These are phyloP conservation scores for Dictyostelium firmibasis DNA, from an alignment of 78 protist genomes.

Conservation along the genomic window DNA sequence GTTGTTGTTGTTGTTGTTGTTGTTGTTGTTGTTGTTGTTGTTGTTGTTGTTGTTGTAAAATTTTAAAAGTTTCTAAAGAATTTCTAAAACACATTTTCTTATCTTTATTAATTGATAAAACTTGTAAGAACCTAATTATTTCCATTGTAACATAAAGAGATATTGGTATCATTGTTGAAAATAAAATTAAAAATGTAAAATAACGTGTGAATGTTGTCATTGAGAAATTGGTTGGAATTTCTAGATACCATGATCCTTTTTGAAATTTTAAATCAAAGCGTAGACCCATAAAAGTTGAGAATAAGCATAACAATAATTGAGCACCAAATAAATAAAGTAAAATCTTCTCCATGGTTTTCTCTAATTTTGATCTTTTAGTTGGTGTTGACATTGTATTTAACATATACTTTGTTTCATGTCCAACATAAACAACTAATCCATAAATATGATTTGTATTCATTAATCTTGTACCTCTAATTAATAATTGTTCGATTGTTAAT, in stretches of 20 bases:
- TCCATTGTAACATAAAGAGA: constrained; percentile 82
- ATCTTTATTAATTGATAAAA: constrained; percentile 21
- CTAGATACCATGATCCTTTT: not conserved
- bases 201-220: not conserved
- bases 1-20: constrained; percentile 78
- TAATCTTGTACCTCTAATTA: constrained; percentile 47
- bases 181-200: constrained; percentile 59
- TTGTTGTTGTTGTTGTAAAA: not conserved
- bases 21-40: not conserved
- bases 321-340: constrained; percentile 25
- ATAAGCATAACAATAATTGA: constrained; percentile 24
- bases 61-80: too few species aligned
- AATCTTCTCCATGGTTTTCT: constrained; percentile 24
- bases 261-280: not conserved
- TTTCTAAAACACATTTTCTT: constrained; percentile 56
- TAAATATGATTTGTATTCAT: constrained; percentile 69
- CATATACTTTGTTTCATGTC: constrained; percentile 89
- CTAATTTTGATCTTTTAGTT: constrained; percentile 38
- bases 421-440: constrained; percentile 89
- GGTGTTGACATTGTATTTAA: constrained; percentile 81
- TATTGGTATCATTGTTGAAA: constrained; percentile 76
- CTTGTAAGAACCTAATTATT: constrained; percentile 22
- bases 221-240: not conserved
- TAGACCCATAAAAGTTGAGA: constrained; percentile 7
- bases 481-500: constrained; percentile 41